A percentile compares a stretch with the other conserved stretches of the same genome.
phyloP scores from a whole-genome alignment of 2,329 filamentous ascomycete species.

The Monilinia fructicola region DNA sequence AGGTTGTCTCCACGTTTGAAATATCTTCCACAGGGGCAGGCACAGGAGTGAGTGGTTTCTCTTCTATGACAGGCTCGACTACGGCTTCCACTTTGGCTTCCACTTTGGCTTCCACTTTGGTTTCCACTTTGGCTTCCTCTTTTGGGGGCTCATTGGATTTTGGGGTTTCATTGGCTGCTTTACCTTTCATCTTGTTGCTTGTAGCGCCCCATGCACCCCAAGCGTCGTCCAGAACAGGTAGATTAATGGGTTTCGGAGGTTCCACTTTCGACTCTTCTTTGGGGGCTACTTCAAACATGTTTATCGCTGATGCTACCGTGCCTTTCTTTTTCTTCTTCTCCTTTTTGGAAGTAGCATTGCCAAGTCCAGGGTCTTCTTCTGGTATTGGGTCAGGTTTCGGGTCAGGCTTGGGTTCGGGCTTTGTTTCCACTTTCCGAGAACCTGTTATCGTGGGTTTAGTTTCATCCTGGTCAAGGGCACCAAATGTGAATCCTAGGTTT shows the following conservation, averaged over 20 bases:
- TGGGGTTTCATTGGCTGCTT: conserved; percentile 36
- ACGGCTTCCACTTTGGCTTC: conserved; percentile 25
- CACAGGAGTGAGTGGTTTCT: conserved; percentile 22
- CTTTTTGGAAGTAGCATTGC: conserved; percentile 43
- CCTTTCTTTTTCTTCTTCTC: conserved; percentile 49
- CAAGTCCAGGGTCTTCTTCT: conserved; percentile 42
- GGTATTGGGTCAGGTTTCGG: conserved; percentile 29
- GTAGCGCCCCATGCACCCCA: conserved; percentile 51
- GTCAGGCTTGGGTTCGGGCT: conserved; percentile 41
- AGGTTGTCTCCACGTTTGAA: conserved; percentile 47
- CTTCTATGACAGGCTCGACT: conserved; percentile 48
- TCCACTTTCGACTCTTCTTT: conserved; percentile 35
- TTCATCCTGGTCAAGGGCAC: conserved; percentile 47
- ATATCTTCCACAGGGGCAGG: conserved; percentile 16
- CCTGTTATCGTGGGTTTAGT: conserved; percentile 35
- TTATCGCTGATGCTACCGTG: conserved; percentile 25
- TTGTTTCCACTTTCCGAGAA: conserved; percentile 22
- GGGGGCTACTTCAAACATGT: conserved; percentile 25
- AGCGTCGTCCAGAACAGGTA: conserved; percentile 45
- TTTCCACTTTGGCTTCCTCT: conserved; percentile 28
- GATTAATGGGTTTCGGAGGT: conserved; percentile 32
- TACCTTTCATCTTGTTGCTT: conserved; percentile 48
- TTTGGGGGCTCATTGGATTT: conserved; percentile 25
- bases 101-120: conserved; percentile 24
- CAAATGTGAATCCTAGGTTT: conserved; percentile 50